These are phyloP conservation scores for Naganishia albida DNA, from an alignment of 1,284 basidiomycete species.

Conservation along the genomic window DNA sequence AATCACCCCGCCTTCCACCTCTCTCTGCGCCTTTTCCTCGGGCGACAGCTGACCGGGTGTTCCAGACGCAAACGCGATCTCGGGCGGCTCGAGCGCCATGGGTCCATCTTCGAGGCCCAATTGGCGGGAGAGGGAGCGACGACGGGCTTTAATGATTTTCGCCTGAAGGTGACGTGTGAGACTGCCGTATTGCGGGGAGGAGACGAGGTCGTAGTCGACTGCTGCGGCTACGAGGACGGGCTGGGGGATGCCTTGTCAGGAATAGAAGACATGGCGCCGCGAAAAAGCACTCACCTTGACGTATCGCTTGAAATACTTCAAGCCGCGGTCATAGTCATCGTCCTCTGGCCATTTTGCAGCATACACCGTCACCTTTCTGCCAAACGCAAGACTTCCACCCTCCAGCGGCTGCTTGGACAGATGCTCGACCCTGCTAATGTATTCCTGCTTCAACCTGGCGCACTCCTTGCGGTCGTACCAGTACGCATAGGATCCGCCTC, in stretches of 20 bases:
- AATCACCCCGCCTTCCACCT: slow-evolving; percentile 78
- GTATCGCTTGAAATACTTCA: slow-evolving; percentile 90
- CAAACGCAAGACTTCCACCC: slow-evolving; percentile 62
- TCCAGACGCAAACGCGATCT: slow-evolving; percentile 54
- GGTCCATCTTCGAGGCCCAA: slow-evolving; percentile 57
- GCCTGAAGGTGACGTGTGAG: slow-evolving; percentile 60
- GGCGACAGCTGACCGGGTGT: slow-evolving; percentile 64
- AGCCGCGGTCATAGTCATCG: slow-evolving; percentile 80
- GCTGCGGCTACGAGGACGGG: slow-evolving; percentile 92
- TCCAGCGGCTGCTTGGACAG: slow-evolving; percentile 69
- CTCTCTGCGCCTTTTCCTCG: slow-evolving; percentile 62
- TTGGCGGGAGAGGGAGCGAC: slow-evolving; percentile 63
- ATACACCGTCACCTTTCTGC: slow-evolving; percentile 83
- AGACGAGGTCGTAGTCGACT: slow-evolving; percentile 83
- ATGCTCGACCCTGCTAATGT: slow-evolving; percentile 75
- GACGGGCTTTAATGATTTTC: slow-evolving; percentile 59
- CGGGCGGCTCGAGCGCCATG: slow-evolving; percentile 59
- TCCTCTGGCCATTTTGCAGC: slow-evolving; percentile 91
- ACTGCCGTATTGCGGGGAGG: slow-evolving; percentile 81
- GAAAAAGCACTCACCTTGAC: slow-evolving; percentile 71
- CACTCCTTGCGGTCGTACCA: slow-evolving; percentile 81
- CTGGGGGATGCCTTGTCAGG: too few relatives aligned
- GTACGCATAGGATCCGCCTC: slow-evolving; percentile 71
- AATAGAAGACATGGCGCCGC: neutral
- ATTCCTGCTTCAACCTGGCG: slow-evolving; percentile 71